A percentile compares a stretch with the other conserved stretches of the same genome.
phyloP scores from a whole-genome alignment of 768 basidiomycete species.

The Mycena maculata region DNA sequence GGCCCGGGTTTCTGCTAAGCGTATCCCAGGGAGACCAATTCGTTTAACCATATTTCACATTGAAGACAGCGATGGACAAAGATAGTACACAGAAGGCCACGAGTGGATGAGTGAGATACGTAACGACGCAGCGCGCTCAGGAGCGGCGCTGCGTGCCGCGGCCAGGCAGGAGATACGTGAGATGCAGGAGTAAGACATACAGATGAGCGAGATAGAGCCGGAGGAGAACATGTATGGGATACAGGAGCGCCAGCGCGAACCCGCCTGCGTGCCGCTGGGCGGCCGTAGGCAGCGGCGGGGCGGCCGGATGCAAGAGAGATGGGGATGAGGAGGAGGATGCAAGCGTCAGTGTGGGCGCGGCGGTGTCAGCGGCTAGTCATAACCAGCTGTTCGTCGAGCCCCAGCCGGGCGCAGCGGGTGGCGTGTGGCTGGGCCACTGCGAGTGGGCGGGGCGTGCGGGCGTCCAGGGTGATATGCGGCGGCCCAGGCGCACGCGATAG shows the following conservation, averaged over 20 bases:
- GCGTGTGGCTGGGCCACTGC: constrained; percentile 25
- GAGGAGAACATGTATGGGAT: constrained; percentile 42
- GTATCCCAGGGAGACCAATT: no score
- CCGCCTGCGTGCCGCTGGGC: constrained; percentile 47
- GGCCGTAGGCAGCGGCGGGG: constrained; percentile 20
- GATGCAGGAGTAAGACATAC: constrained; percentile 54
- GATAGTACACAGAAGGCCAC: constrained; percentile 10
- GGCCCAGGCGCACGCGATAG: constrained; percentile 44
- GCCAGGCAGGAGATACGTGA: constrained; percentile 36
- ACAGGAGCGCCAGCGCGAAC: constrained; percentile 49
- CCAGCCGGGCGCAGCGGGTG: constrained; percentile 12
- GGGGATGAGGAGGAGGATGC: constrained; percentile 14
- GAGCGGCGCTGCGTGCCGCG: constrained; percentile 19
- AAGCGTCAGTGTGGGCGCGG: background rate
- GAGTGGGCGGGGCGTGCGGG: constrained; percentile 18
- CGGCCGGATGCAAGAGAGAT: constrained; percentile 4
- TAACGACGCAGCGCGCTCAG: constrained; percentile 3
- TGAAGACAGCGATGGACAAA: constrained; percentile 8
- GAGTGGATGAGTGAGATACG: constrained; percentile 2
- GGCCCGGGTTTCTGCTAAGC: no score
- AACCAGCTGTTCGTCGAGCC: constrained; percentile 21
- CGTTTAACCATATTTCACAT: constrained; percentile 20
- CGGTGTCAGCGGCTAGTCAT: constrained; percentile 16
- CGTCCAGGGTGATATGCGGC: constrained; percentile 45
- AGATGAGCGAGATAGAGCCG: constrained; percentile 57